Percentiles rank a stretch among this genome's conserved stretches.
Evolutionary conservation across 2,329 filamentous ascomycete genomes (phyloP).

Genomic region (Penicillium sp.): DNA sequence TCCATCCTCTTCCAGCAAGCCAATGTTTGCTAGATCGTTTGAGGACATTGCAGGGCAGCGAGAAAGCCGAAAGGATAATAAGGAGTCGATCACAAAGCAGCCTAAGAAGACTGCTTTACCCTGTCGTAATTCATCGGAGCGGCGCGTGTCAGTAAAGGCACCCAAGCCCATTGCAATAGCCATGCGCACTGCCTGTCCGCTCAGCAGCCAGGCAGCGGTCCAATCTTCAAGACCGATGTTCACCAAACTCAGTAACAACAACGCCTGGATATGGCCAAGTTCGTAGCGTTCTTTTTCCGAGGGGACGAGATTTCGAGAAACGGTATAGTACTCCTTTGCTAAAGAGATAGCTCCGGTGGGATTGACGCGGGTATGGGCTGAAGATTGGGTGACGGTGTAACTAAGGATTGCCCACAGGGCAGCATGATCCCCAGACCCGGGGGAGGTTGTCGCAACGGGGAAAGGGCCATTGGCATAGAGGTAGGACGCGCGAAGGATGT

Average conservation of each 20-base stretch:
- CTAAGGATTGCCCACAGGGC: slow-evolving; percentile 50
- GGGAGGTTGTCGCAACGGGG: slow-evolving; percentile 31
- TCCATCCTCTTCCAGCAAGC: slow-evolving; percentile 65
- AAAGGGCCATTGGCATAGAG: slow-evolving; percentile 53
- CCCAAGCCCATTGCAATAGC: slow-evolving; percentile 45
- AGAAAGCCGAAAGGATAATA: slow-evolving; percentile 54
- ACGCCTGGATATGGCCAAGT: slow-evolving; percentile 49
- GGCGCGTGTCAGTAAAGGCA: slow-evolving; percentile 30
- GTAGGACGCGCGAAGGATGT: slow-evolving; percentile 60
- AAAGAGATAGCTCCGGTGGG: slow-evolving; percentile 26
- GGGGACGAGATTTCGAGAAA: slow-evolving; percentile 45
- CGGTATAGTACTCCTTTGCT: slow-evolving; percentile 41
- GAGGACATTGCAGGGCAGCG: slow-evolving; percentile 51
- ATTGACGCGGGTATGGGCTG: slow-evolving; percentile 21
- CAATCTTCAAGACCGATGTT: slow-evolving; percentile 53
- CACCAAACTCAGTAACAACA: slow-evolving; percentile 53
- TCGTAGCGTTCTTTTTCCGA: slow-evolving; percentile 46
- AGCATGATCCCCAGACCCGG: slow-evolving; percentile 48
- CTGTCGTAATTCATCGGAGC: slow-evolving; percentile 39
- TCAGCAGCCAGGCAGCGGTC: slow-evolving; percentile 57
- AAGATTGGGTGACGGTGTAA: slow-evolving; percentile 45
- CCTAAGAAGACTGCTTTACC: slow-evolving; percentile 54
- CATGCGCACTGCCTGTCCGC: slow-evolving; percentile 57
- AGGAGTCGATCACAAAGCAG: slow-evolving; percentile 58
- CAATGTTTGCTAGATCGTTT: slow-evolving; percentile 53